These are phyloP conservation scores for Pelagophyceae sp. DNA, from an alignment of 352 stramenopile species.

Conservation along the genomic window DNA sequence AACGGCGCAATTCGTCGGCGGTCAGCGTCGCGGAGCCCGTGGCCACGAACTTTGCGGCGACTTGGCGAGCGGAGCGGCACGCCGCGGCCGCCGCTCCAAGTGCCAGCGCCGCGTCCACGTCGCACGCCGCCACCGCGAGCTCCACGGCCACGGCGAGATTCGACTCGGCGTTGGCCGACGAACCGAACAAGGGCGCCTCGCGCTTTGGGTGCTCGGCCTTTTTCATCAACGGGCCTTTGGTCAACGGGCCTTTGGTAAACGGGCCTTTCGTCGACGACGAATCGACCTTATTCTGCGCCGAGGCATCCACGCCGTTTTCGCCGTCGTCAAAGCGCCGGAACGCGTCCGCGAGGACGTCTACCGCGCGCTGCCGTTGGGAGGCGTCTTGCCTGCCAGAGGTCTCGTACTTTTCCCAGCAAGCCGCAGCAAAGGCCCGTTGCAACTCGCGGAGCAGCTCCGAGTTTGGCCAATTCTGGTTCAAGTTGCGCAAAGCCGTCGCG, in stretches of 20 bases:
- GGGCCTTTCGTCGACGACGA: too few species aligned
- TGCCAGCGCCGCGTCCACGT: background rate
- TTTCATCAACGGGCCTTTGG: too few species aligned
- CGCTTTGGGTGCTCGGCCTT: background rate
- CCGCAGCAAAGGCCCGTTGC: background rate
- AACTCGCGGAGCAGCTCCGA: background rate
- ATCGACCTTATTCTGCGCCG: too few species aligned
- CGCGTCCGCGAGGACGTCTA: background rate
- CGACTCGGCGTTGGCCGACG: background rate
- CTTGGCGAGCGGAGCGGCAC: background rate
- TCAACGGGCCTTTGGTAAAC: too few species aligned
- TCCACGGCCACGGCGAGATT: background rate
- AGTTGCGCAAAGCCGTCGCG: too few species aligned
- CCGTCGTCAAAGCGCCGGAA: background rate
- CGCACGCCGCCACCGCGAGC: background rate
- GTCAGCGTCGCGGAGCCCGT: background rate
- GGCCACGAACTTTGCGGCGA: background rate
- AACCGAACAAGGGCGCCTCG: too few species aligned
- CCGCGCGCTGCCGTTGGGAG: background rate
- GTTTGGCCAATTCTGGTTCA: too few species aligned
- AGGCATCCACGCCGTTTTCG: background rate
- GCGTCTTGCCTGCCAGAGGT: too few species aligned
- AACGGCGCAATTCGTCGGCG: background rate
- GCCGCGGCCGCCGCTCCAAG: background rate
- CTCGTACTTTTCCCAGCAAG: background rate